Conservation (phyloP, 345 rosid genomes). For the Durio zibethinus region DNA sequence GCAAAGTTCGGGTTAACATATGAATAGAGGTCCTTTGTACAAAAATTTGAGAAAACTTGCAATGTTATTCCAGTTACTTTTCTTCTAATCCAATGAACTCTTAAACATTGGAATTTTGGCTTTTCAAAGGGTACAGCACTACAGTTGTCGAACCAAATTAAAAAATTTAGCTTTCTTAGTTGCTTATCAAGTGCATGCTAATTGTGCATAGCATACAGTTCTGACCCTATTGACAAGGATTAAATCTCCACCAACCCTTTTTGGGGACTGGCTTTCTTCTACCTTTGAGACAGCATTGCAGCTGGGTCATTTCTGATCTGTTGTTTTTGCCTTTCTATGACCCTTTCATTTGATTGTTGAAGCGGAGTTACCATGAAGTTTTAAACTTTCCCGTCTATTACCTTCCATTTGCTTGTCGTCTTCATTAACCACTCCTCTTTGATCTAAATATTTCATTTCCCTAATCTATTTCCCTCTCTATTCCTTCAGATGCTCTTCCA, state of each 20-base stretch:
- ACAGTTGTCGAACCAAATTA: neutral
- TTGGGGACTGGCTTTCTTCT: neutral
- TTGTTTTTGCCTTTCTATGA: neutral
- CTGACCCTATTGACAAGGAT: neutral
- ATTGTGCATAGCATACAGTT: neutral
- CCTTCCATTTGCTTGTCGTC: neutral
- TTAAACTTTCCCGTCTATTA: neutral
- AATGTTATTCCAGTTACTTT: neutral
- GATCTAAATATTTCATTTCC: neutral
- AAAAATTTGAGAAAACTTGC: neutral
- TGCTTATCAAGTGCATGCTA: neutral
- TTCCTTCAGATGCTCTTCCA: constrained; percentile 55
- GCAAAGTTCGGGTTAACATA: neutral
- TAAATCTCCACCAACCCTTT: neutral
- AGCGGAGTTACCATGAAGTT: neutral
- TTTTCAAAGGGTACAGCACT: neutral
- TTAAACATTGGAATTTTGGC: neutral
- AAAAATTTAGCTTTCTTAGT: neutral
- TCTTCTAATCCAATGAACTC: neutral
- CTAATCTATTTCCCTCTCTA: neutral
- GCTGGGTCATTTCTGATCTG: neutral
- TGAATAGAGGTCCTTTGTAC: neutral
- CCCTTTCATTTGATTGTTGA: neutral
- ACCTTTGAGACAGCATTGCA: neutral
- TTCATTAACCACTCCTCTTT: neutral